Evolutionary conservation across 495 filamentous ascomycete species (phyloP).

Genomic region (Penicillium psychrofluorescens): DNA sequence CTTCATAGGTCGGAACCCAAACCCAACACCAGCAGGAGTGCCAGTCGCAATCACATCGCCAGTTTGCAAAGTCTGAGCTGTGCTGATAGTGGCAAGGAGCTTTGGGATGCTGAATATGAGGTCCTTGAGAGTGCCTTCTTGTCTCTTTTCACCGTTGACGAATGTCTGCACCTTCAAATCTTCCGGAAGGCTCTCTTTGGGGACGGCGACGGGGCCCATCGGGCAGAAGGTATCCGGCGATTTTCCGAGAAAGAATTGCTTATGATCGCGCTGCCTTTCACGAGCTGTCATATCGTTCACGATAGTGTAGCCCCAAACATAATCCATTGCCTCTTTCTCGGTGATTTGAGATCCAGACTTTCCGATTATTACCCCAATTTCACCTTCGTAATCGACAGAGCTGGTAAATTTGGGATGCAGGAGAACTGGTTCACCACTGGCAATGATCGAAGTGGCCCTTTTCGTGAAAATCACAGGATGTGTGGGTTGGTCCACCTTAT

Average conservation of each 20-base stretch:
- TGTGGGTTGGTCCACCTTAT: conserved; percentile 31
- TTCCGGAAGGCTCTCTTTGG: conserved; percentile 43
- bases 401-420: conserved; percentile 42
- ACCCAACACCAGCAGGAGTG: conserved; percentile 52
- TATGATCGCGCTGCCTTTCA: conserved; percentile 49
- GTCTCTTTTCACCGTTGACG: conserved; percentile 57
- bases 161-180: conserved; percentile 50
- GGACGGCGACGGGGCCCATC: conserved; percentile 48
- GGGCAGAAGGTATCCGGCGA: conserved; percentile 50
- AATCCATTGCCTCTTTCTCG: conserved; percentile 38
- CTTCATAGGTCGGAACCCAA: conserved; percentile 37
- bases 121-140: conserved; percentile 57
- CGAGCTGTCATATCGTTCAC: conserved; percentile 51
- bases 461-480: conserved; percentile 50
- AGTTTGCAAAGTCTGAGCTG: conserved; percentile 58
- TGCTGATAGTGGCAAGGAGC: conserved; percentile 58
- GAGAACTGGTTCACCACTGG: conserved; percentile 35
- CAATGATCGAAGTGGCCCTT: conserved; percentile 46
- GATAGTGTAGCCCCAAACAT: conserved; percentile 53
- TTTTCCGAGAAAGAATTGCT: conserved; percentile 53
- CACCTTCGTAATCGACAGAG: conserved; percentile 49
- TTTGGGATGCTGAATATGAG: conserved; percentile 64
- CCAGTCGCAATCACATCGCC: conserved; percentile 73
- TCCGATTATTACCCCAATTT: conserved; percentile 50
- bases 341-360: conserved; percentile 39